Base-by-base conservation (phyloP, 148 eudicot species). In the Rhododendron vialii region DNA sequence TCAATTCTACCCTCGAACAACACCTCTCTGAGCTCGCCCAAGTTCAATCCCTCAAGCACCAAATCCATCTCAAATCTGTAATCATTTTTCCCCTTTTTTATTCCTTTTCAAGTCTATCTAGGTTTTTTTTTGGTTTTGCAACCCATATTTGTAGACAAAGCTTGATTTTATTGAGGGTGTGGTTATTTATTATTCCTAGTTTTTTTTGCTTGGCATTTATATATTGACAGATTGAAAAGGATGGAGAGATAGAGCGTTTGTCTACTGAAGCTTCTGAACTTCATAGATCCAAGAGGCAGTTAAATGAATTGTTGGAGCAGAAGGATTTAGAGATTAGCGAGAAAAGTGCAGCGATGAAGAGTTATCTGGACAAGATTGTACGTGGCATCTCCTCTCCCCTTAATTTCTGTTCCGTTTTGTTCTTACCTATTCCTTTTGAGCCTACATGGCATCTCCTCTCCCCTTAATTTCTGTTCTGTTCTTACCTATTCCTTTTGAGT, bases 241-340 rank as follows among this genome's bases (percentile, higher is more conserved):
- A 95, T 88, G 98, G 98, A 80, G 98, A 93, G 86, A 86, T 93
- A 24, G 98, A 98, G 88, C 90, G 98, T 74, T 79, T 94, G 87
- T 85, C 90, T 1, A 88, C 92, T 15, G 96, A 94, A 87, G 92
- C 91, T 26, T 91, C 93, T 8, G 96, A 98, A 88, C 90, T 93
- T 83, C 95, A 93, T 65, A 93, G 92, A 87, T 94, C 99, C 1
- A 98, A 94, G 89, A 94, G 96, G 90, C 98, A 98, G 89, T 85
- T 98, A 87, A 78, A 94, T 89, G 96, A 92, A 33, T 51, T 98
- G 91, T 81, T 95, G 87, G 96, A 92, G 86, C 91, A 84, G 67
- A 98, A 92, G 88, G 98, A 95, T 83, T 82, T 88, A 3, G 98
- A 95, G 89, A 91, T 95, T 67, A 89, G 90, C 83, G 98, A 95